phyloP scores from a whole-genome alignment of 129 eudicot genomes.

The Pseudognaphalium luteoalbum region DNA sequence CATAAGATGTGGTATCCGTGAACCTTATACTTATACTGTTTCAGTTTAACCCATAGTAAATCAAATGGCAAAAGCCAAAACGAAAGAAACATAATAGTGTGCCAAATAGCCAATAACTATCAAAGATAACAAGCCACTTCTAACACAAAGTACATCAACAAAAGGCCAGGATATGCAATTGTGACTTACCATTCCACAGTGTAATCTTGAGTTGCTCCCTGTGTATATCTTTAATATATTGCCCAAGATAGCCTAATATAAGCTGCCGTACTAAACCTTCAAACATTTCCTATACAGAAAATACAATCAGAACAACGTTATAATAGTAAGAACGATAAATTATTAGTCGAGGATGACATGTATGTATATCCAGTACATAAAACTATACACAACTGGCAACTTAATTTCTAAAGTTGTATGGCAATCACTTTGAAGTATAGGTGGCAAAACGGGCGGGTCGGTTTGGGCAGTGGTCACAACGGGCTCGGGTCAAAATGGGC shows the following conservation, averaged over 20 bases:
- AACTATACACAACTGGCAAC: too few species aligned
- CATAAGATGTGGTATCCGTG: constrained; percentile 10
- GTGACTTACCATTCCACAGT: constrained; percentile 69
- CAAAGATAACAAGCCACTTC: neutral
- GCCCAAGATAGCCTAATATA: constrained; percentile 87
- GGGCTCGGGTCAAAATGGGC: too few species aligned
- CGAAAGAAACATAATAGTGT: neutral
- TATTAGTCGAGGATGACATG: too few species aligned
- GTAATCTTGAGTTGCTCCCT: constrained; percentile 96
- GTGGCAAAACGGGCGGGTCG: too few species aligned
- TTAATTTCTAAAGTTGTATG: too few species aligned
- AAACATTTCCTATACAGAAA: constrained; percentile 55
- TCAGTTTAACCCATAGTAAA: too few species aligned
- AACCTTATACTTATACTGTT: neutral
- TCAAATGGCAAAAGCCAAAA: too few species aligned
- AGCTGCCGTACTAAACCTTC: constrained; percentile 90
- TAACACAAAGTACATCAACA: constrained; percentile 16
- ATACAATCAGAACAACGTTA: constrained; percentile 20
- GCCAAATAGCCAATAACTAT: neutral
- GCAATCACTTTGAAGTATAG: too few species aligned
- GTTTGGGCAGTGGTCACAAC: too few species aligned
- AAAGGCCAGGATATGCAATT: neutral
- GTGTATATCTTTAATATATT: constrained; percentile 86
- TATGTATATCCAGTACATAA: too few species aligned
- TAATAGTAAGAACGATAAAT: too few species aligned